Base-by-base conservation (phyloP, 495 filamentous ascomycete genomes). In the Elaphomyces granulatus region DNA sequence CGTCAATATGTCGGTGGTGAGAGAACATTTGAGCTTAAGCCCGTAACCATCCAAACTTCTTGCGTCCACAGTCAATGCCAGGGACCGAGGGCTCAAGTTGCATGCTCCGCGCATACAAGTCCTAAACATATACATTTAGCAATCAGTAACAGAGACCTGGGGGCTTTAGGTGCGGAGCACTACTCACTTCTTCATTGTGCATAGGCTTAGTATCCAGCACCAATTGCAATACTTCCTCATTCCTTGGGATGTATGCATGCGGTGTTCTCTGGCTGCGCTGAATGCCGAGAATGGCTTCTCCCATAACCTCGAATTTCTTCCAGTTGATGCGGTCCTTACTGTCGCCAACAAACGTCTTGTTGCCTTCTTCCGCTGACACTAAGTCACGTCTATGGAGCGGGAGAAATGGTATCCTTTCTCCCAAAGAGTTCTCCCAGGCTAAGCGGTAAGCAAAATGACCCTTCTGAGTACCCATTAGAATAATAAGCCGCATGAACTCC, bases 261-360 rank as follows among this genome's bases (percentile, higher is more conserved):
- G 88, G 80, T 32, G 74, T 78, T 23, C 78, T 79, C 61, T 95
- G 90, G 55, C 86, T 93, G 56, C 76, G 78, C 67, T 93, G 86
- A 28, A 98, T 80, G 3, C 82, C 80, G 38, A 93, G 70, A 37
- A 98, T 71, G 17, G 94, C 81, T 42, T 95, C 87, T 3, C 86
- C 85, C 63, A 96, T 79, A 15, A 98, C 80, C 63, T 96, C 87
- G 48, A 96, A 96, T 51, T 98, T 98, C 63, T 81, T 86, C 90
- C 90, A 98, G 53, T 95, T 96, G 51, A 98, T 84, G 31, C 82
- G 70, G 42, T 81, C 77, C 42, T 80, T 75, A 37, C 61, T 67
- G 16, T 80, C 72, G 15, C 77, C 78, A 8, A 94, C 65, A 52
- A 92, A 87, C 9, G 90, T 96, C 44, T 71, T 70, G 56, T 90